Conservation (phyloP, 768 basidiomycete genomes). For the Tubosaeta brunneosetosa region DNA sequence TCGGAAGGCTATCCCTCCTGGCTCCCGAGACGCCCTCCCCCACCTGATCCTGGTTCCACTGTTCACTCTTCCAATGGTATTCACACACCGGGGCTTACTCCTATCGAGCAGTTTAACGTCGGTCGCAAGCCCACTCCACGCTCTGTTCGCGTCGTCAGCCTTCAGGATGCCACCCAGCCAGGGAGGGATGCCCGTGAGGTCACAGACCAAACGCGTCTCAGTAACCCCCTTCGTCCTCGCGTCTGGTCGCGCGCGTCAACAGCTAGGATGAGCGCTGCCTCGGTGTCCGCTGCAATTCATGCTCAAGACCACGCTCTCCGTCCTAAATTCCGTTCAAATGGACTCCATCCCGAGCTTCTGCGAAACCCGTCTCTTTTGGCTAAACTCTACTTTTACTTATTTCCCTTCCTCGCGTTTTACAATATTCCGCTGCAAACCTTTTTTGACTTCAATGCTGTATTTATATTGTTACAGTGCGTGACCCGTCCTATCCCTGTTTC, state of each 20-base stretch:
- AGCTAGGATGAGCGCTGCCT: constrained; percentile 39
- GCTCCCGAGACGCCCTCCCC: constrained; percentile 75
- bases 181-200: constrained; percentile 44
- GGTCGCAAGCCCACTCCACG: constrained; percentile 80
- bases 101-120: constrained; percentile 31
- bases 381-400: constrained; percentile 61
- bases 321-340: constrained; percentile 64
- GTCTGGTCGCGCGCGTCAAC: constrained; percentile 59
- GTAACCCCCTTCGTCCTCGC: constrained; percentile 38
- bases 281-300: constrained; percentile 36
- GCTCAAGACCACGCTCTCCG: constrained; percentile 37
- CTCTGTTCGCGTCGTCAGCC: constrained; percentile 75
- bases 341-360: constrained; percentile 64
- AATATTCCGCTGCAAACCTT: constrained; percentile 76
- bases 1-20: constrained; percentile 79
- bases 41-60: constrained; percentile 70
- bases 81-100: constrained; percentile 31
- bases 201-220: constrained; percentile 47
- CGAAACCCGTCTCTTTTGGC: constrained; percentile 53
- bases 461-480: constrained; percentile 77
- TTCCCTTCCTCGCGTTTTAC: constrained; percentile 66
- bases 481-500: background rate
- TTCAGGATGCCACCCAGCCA: constrained; percentile 47
- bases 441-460: constrained; percentile 87
- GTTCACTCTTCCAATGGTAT: constrained; percentile 52